Conservation (phyloP, 768 basidiomycete genomes). For the Panellus pusillus region DNA sequence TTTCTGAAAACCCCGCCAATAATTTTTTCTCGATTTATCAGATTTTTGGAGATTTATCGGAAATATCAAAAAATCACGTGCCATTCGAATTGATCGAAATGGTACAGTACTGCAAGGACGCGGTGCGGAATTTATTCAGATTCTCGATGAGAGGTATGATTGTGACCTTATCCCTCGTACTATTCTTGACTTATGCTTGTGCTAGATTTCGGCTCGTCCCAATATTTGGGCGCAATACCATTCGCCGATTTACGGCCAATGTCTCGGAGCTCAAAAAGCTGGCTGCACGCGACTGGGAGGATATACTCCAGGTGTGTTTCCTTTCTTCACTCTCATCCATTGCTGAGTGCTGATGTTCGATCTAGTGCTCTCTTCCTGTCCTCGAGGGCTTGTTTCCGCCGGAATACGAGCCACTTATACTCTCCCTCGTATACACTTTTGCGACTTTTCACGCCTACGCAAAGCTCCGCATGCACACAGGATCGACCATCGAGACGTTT, state of each 20-base stretch:
- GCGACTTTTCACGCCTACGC: slow-evolving; percentile 26
- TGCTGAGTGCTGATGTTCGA: no score
- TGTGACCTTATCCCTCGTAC: no score
- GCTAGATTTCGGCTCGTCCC: slow-evolving; percentile 26
- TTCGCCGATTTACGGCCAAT: slow-evolving; percentile 35
- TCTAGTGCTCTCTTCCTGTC: slow-evolving; percentile 33
- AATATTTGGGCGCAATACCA: slow-evolving; percentile 32
- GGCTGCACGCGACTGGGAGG: slow-evolving; percentile 41
- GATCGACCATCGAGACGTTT: slow-evolving; percentile 10
- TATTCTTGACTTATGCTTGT: no score
- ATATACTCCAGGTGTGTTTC: slow-evolving; percentile 40
- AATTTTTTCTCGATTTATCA: no score
- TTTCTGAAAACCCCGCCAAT: no score
- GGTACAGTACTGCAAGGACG: slow-evolving; percentile 23
- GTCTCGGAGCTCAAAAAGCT: slow-evolving; percentile 34
- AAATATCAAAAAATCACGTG: no score
- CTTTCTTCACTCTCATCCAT: no score
- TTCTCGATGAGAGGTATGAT: neutral
- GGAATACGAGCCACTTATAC: slow-evolving; percentile 17
- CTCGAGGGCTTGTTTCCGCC: slow-evolving; percentile 35
- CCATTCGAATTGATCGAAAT: no score
- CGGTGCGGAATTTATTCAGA: neutral
- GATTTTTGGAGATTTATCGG: no score
- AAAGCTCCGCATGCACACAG: slow-evolving; percentile 26
- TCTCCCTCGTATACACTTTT: slow-evolving; percentile 14